These are phyloP conservation scores for Vicia sativa DNA, from an alignment of 306 rosid species.

Conservation along the genomic window DNA sequence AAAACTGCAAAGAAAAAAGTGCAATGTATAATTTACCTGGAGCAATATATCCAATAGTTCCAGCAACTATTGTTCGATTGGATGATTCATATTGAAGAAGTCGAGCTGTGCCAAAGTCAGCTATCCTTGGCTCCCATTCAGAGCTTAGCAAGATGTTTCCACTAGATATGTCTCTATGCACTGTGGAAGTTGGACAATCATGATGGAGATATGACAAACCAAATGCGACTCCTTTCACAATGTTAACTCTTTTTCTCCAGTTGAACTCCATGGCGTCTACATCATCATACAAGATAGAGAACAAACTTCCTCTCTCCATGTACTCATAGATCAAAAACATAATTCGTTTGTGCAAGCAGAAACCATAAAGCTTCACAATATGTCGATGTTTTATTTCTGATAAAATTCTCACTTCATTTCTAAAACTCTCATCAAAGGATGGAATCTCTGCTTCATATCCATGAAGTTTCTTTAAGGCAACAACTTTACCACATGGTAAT, in stretches of 20 bases:
- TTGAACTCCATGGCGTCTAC: not conserved
- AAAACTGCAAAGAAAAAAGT: no score
- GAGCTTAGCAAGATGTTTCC: constrained; percentile 19
- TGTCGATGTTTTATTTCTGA: constrained; percentile 26
- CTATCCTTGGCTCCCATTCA: constrained; percentile 11
- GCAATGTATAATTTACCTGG: not conserved
- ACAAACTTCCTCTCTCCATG: constrained; percentile 37
- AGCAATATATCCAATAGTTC: constrained; percentile 37
- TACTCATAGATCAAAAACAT: constrained; percentile 33
- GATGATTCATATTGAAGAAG: constrained; percentile 23
- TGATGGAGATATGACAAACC: constrained; percentile 37
- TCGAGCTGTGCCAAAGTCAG: constrained; percentile 22
- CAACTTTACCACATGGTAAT: constrained; percentile 22
- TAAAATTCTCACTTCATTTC: constrained; percentile 21
- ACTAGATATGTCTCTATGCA: constrained; percentile 30
- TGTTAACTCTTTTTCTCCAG: constrained; percentile 29
- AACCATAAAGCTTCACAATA: constrained; percentile 33
- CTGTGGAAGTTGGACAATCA: constrained; percentile 15
- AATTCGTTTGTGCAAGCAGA: constrained; percentile 20
- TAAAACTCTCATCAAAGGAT: constrained; percentile 14
- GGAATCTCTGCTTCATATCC: constrained; percentile 20
- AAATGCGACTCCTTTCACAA: constrained; percentile 33
- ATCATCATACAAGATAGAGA: constrained; percentile 22
- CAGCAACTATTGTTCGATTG: constrained; percentile 23
- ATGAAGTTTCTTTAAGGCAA: constrained; percentile 34